phyloP scores from a whole-genome alignment of 2,329 filamentous ascomycete species.

The Ophiostoma montium region DNA sequence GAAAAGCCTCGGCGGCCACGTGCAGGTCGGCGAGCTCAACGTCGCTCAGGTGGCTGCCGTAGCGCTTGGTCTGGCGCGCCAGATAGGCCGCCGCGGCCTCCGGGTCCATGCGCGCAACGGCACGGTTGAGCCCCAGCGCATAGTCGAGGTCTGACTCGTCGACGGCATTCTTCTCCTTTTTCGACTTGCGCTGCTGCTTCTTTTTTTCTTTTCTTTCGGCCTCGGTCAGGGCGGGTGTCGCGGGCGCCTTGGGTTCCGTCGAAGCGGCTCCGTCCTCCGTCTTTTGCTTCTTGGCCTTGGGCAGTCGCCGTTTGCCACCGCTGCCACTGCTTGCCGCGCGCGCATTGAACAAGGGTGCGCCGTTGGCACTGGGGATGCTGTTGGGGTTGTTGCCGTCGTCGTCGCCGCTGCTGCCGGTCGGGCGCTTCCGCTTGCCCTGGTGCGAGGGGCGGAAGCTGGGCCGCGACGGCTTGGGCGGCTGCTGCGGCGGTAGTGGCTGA shows the following conservation, averaged over 20 bases:
- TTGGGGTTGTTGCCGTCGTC: neutral
- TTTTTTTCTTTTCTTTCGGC: constrained; percentile 8
- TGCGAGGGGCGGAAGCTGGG: constrained; percentile 1
- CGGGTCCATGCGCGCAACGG: constrained; percentile 71
- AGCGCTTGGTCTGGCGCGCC: constrained; percentile 62
- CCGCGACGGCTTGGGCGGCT: constrained; percentile 5
- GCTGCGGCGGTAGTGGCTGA: constrained; percentile 4
- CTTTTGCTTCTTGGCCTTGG: constrained; percentile 8
- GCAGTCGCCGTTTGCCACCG: neutral
- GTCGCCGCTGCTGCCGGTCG: constrained; percentile 1
- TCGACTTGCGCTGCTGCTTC: constrained; percentile 4
- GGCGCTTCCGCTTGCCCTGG: constrained; percentile 9
- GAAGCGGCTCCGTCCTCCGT: constrained; percentile 11
- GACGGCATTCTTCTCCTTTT: constrained; percentile 12
- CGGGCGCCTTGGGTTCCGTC: neutral
- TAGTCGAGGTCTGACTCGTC: constrained; percentile 47
- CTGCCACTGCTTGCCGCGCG: neutral
- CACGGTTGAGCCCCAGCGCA: constrained; percentile 62
- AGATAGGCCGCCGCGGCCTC: constrained; percentile 75
- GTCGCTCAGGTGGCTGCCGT: constrained; percentile 65
- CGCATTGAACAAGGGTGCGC: neutral
- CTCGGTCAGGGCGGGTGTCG: constrained; percentile 1
- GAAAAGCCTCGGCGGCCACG: constrained; percentile 53
- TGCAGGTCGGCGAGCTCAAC: constrained; percentile 76
- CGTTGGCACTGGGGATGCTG: constrained; percentile 3